phyloP scores from a whole-genome alignment of 169 alveolate species.

The Cyclospora cayetanensis region DNA sequence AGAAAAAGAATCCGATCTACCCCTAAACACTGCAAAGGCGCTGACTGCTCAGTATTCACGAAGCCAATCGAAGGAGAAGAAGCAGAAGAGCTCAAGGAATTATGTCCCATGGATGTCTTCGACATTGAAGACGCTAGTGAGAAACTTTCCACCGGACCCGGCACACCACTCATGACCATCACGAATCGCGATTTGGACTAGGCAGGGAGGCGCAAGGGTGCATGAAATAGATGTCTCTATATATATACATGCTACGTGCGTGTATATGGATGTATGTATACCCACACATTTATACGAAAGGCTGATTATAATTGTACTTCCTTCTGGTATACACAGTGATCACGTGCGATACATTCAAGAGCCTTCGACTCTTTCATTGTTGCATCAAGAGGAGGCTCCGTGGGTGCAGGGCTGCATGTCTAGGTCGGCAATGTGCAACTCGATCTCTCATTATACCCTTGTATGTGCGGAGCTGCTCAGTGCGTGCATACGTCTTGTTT shows the following conservation, averaged over 20 bases:
- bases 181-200: not conserved
- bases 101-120: slow-evolving; percentile 96
- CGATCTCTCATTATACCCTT: no score
- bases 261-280: not conserved
- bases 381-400: no score
- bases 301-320: not conserved
- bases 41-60: slow-evolving; percentile 71
- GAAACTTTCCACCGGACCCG: not conserved
- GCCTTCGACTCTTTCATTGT: not conserved
- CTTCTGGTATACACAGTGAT: no score
- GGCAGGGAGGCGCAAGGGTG: not conserved
- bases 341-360: no score
- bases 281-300: not conserved
- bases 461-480: no score
- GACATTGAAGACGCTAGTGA: slow-evolving; percentile 87
- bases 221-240: not conserved
- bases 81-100: slow-evolving; percentile 88
- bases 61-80: slow-evolving; percentile 88
- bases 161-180: not conserved
- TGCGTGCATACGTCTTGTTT: not conserved
- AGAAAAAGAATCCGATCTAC: no score
- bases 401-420: no score
- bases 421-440: no score
- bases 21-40: no score
- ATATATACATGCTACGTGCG: not conserved